Percentiles rank a stretch among this genome's conserved stretches.
phyloP scores from a whole-genome alignment of 768 basidiomycete species.

The Coprinopsis strossmayeri region DNA sequence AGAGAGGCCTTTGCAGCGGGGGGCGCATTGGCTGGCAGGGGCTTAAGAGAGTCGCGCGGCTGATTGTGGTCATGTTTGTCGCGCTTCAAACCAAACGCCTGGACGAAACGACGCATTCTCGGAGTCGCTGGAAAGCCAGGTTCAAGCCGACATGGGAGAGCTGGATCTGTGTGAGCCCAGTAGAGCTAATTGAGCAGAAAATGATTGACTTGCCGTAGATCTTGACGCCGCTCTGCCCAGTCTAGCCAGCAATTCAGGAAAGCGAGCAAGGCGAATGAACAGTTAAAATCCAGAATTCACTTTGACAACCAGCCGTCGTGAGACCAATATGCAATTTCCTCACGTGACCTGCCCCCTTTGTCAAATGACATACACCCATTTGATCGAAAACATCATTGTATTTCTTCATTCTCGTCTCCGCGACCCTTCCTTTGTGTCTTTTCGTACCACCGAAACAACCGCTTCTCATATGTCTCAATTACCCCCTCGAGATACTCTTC shows the following conservation, averaged over 20 bases:
- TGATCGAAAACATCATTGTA: background rate
- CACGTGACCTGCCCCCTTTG: background rate
- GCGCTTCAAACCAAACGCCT: slow-evolving; percentile 44
- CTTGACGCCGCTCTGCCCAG: background rate
- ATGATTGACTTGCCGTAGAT: background rate
- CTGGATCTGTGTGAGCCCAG: background rate
- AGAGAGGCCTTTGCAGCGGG: slow-evolving; percentile 11
- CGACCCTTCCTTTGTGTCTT: slow-evolving; percentile 16
- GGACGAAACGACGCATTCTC: slow-evolving; percentile 59
- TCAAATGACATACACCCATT: background rate
- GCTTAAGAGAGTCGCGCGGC: slow-evolving; percentile 7
- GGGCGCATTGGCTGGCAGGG: slow-evolving; percentile 1
- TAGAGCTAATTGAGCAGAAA: background rate
- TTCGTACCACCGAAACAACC: slow-evolving; percentile 48
- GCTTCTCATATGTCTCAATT: slow-evolving; percentile 61
- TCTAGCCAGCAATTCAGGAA: background rate
- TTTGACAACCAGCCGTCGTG: background rate
- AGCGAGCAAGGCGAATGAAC: background rate
- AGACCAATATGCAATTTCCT: background rate
- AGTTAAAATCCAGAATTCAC: background rate
- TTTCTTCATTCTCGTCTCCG: slow-evolving; percentile 3
- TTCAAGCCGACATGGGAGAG: slow-evolving; percentile 10
- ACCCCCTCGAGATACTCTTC: slow-evolving; percentile 45
- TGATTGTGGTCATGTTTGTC: slow-evolving; percentile 29
- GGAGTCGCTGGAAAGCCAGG: slow-evolving; percentile 7